phyloP scores from a whole-genome alignment of 495 filamentous ascomycete genomes.

The Talaromyces thailandensis region DNA sequence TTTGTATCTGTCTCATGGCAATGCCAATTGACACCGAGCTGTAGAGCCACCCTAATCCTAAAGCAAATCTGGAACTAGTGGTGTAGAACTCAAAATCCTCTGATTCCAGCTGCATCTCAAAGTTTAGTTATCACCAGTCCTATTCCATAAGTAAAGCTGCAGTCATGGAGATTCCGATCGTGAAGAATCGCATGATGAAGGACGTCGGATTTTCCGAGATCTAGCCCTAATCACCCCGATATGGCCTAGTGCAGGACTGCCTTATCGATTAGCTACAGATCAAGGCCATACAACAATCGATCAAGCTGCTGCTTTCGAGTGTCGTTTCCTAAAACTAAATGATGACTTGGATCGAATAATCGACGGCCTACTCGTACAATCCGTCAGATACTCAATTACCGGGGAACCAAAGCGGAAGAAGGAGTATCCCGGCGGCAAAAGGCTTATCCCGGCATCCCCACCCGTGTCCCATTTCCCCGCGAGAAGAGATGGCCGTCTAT shows the following conservation, averaged over 20 bases:
- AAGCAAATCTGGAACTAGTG: no score
- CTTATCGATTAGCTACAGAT: not conserved
- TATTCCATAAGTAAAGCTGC: no score
- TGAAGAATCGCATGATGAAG: not conserved
- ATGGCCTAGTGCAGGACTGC: not conserved
- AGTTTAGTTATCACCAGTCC: not conserved
- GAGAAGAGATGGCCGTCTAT: not conserved
- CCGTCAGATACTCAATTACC: not conserved
- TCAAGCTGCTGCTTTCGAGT: not conserved
- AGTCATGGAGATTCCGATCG: not conserved
- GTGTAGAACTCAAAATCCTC: no score
- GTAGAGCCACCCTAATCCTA: no score
- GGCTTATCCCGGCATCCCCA: not conserved
- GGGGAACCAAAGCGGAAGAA: not conserved
- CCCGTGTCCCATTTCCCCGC: not conserved
- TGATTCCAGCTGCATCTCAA: no score
- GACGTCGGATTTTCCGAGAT: not conserved
- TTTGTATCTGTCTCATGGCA: no score
- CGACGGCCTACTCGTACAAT: not conserved
- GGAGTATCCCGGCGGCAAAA: not conserved
- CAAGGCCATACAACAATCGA: not conserved
- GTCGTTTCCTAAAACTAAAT: not conserved
- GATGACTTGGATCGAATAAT: not conserved
- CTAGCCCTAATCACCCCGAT: not conserved
- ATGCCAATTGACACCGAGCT: no score